These are phyloP conservation scores for Fusarium nodosum DNA, from an alignment of 2,329 filamentous ascomycete species.

Conservation along the genomic window DNA sequence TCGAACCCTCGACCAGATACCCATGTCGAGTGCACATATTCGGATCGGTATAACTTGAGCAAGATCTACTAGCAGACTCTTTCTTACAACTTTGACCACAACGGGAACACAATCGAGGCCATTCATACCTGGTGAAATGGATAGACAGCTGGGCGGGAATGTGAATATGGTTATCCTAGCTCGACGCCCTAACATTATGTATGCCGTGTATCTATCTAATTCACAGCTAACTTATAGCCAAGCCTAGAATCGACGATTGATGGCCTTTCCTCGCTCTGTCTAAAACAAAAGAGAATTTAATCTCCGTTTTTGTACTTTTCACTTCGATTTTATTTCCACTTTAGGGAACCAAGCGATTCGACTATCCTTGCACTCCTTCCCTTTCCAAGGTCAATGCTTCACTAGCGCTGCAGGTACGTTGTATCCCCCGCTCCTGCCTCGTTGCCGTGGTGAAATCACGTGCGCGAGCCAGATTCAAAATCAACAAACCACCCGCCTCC, in stretches of 20 bases:
- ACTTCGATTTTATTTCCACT: conserved; percentile 28
- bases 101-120: background rate
- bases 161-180: conserved; percentile 7
- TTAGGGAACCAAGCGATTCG: conserved; percentile 23
- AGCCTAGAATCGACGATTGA: conserved; percentile 26
- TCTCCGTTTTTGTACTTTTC: conserved; percentile 27
- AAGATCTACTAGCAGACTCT: background rate
- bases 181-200: background rate
- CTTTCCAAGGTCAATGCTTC: conserved; percentile 35
- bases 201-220: background rate
- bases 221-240: background rate
- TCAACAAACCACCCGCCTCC: conserved; percentile 46
- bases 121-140: conserved; percentile 1
- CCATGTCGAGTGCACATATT: conserved; percentile 10
- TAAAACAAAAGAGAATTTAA: conserved; percentile 37
- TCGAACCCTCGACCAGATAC: conserved; percentile 14
- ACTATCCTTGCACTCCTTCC: conserved; percentile 34
- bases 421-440: conserved; percentile 36
- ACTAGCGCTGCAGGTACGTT: conserved; percentile 46
- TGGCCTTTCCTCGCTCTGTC: conserved; percentile 5
- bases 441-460: conserved; percentile 56
- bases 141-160: conserved; percentile 6
- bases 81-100: background rate
- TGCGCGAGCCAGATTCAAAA: conserved; percentile 38
- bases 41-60: conserved; percentile 13